Evolutionary conservation across 1,284 basidiomycete genomes (phyloP).

Genomic region (Ceratobasidium sp.): DNA sequence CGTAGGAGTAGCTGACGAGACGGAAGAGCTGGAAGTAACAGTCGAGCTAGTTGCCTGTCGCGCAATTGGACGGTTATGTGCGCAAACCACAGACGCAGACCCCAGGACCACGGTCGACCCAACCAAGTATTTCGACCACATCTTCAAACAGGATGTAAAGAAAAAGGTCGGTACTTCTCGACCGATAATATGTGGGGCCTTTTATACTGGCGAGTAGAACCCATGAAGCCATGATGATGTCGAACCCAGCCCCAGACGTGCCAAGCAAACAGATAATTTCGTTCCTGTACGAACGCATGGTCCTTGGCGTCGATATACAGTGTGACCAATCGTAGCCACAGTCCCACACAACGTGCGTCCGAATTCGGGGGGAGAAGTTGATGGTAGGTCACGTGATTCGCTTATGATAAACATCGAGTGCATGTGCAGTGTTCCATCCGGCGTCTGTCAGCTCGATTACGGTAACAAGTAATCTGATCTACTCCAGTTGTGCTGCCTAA

Average conservation of each 20-base stretch:
- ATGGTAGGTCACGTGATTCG: conserved; percentile 32
- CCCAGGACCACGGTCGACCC: conserved; percentile 9
- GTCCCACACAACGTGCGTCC: conserved; percentile 23
- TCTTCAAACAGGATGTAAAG: conserved; percentile 5
- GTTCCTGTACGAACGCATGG: conserved; percentile 22
- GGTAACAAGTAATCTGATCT: background rate
- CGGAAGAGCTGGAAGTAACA: background rate
- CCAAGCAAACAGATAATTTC: conserved; percentile 15
- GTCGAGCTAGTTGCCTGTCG: conserved; percentile 19
- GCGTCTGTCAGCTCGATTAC: background rate
- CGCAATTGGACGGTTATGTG: conserved; percentile 31
- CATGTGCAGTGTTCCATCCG: no score
- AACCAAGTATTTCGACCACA: conserved; percentile 38
- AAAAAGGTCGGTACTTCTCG: background rate
- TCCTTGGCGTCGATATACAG: background rate
- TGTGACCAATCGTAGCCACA: conserved; percentile 17
- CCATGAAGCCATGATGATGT: background rate
- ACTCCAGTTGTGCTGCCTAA: no score
- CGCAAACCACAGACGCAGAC: conserved; percentile 34
- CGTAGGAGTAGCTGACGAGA: conserved; percentile 3
- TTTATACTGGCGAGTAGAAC: background rate
- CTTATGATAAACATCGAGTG: background rate
- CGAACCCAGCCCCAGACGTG: conserved; percentile 12
- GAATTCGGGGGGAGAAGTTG: background rate
- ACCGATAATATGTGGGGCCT: background rate